Evolutionary conservation across 169 alveolate species (phyloP).

Genomic region (Cryptosporidium ubiquitum): DNA sequence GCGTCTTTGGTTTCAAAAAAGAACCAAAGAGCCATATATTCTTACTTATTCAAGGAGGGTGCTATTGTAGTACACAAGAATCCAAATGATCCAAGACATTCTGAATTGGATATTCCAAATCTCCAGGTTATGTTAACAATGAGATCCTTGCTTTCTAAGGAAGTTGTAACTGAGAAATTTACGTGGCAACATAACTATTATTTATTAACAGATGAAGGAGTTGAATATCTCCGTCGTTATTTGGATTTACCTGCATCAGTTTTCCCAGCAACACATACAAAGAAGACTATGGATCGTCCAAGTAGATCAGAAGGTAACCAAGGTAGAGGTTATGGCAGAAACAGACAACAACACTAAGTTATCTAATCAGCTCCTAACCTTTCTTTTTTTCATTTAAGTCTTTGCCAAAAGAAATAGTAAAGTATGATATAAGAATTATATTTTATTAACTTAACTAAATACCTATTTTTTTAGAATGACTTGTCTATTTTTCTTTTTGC

Average conservation of each 20-base stretch:
- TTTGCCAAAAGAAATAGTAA: conserved; percentile 22
- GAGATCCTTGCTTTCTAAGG: conserved; percentile 88
- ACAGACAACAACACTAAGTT: conserved; percentile 47
- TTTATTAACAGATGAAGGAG: conserved; percentile 89
- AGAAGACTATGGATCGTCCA: conserved; percentile 78
- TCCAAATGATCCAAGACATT: conserved; percentile 86
- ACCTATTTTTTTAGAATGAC: neutral
- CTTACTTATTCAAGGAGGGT: conserved; percentile 82
- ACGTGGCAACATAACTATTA: conserved; percentile 92
- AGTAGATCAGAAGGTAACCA: conserved; percentile 58
- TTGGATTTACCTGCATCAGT: conserved; percentile 92
- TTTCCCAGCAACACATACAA: conserved; percentile 94
- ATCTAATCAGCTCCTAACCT: neutral
- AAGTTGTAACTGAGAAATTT: conserved; percentile 89
- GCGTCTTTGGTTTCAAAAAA: conserved; percentile 72
- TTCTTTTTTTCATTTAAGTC: neutral
- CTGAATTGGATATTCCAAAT: conserved; percentile 88
- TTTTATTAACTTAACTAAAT: conserved; percentile 9
- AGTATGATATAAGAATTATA: conserved; percentile 45
- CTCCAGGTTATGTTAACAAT: conserved; percentile 91
- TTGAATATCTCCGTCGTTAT: conserved; percentile 87
- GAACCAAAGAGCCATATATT: conserved; percentile 72
- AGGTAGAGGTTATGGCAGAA: conserved; percentile 71
- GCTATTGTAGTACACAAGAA: conserved; percentile 88
- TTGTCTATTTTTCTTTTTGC: neutral